Evolutionary conservation across 176 grass and related monocot genomes (phyloP).

Genomic region (Avena sativa): DNA sequence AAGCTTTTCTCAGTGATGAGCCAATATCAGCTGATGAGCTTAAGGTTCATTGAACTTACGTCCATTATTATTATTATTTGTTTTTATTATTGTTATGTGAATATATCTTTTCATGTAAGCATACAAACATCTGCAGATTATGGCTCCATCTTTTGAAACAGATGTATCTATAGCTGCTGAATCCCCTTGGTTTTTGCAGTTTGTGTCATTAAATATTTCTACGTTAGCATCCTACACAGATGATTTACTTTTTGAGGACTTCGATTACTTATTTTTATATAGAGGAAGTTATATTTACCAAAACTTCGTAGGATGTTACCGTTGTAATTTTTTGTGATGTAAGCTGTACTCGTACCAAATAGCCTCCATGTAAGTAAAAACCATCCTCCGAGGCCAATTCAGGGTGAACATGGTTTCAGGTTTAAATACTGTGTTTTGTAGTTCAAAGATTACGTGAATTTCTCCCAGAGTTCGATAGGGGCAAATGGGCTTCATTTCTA

Average conservation of each 20-base stretch:
- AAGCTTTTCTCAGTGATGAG: slow-evolving; percentile 96
- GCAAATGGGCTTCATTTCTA: background rate
- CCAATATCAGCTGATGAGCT: slow-evolving; percentile 76
- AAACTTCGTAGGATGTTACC: background rate
- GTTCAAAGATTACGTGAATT: background rate
- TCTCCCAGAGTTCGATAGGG: background rate
- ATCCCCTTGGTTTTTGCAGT: no score
- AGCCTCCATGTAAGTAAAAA: background rate
- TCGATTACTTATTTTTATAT: background rate
- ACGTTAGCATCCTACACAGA: background rate
- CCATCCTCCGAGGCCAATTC: background rate
- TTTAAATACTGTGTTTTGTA: background rate
- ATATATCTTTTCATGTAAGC: slow-evolving; percentile 11
- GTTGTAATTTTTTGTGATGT: background rate
- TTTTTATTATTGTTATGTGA: background rate
- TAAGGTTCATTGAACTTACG: slow-evolving; percentile 61
- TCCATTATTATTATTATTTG: slow-evolving; percentile 8
- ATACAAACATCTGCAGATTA: slow-evolving; percentile 2
- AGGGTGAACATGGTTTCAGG: background rate
- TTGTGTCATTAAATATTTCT: background rate
- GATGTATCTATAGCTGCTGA: slow-evolving; percentile 27
- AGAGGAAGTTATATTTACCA: background rate
- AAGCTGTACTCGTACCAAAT: background rate
- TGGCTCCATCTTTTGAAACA: slow-evolving; percentile 15
- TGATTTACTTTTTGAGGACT: background rate